Evolutionary conservation across 2,329 filamentous ascomycete genomes (phyloP).

Genomic region (Botrytis deweyae): DNA sequence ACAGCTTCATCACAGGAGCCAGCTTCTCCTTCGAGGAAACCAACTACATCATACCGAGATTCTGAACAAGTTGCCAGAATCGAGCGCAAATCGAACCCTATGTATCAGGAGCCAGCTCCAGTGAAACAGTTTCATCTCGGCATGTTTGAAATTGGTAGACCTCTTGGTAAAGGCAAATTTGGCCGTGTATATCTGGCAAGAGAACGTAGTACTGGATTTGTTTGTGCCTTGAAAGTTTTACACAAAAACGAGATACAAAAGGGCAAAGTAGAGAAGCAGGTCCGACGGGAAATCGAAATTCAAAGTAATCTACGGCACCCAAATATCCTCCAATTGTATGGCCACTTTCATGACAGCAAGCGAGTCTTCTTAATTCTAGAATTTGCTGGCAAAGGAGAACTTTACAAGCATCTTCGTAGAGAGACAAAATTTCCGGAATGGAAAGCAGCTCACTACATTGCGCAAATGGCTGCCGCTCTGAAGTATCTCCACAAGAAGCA

Average conservation of each 20-base stretch:
- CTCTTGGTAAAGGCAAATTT: slow-evolving; percentile 72
- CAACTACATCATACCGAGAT: slow-evolving; percentile 44
- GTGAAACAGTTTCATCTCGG: slow-evolving; percentile 69
- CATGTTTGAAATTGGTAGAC: slow-evolving; percentile 76
- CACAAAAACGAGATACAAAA: slow-evolving; percentile 70
- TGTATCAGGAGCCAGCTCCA: slow-evolving; percentile 56
- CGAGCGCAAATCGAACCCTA: slow-evolving; percentile 52
- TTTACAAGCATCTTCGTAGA: slow-evolving; percentile 70
- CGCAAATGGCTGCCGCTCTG: slow-evolving; percentile 78
- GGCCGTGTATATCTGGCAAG: slow-evolving; percentile 71
- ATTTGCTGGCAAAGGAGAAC: slow-evolving; percentile 69
- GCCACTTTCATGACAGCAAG: slow-evolving; percentile 73
- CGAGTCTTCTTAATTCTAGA: slow-evolving; percentile 72
- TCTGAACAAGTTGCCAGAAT: slow-evolving; percentile 51
- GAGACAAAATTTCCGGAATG: slow-evolving; percentile 69
- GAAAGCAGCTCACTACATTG: slow-evolving; percentile 71
- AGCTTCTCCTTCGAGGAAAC: slow-evolving; percentile 54
- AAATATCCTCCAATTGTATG: slow-evolving; percentile 68
- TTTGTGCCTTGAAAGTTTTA: slow-evolving; percentile 72
- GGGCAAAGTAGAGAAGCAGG: slow-evolving; percentile 68
- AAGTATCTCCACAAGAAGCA: slow-evolving; percentile 95
- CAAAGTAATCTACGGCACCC: slow-evolving; percentile 71
- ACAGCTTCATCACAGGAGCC: slow-evolving; percentile 62
- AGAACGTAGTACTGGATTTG: slow-evolving; percentile 65
- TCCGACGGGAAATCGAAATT: slow-evolving; percentile 72